Base-by-base conservation (phyloP, 75 land plant genomes). In the Pinus taeda region DNA sequence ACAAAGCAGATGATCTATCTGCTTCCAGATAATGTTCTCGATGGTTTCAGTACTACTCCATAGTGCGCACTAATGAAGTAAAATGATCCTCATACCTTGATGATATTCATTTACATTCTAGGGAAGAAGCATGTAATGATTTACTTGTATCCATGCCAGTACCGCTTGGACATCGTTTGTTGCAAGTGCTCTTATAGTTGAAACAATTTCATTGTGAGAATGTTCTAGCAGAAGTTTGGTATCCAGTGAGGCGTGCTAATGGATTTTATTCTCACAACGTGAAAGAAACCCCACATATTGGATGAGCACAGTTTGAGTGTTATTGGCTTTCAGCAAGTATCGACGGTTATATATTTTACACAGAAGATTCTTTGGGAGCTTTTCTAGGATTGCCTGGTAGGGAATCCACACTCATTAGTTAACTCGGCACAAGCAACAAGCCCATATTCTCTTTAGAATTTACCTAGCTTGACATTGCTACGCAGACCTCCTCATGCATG, bases 311-410 rank as follows among this genome's bases (percentile, higher is more conserved):
- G 78, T 55, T 71, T 77, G 29, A 79, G 77, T 56, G 82, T 96
- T 15, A 78, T 39, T 73, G 74, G 58, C 15, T 87, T 78, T 66
- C 66, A 87, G 15, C 71, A 57, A 22, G 67, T 81, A 18, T 87
- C 88, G 20, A 81, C 74, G 42, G 56, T 42, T 87, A 77, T 67
- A 69, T 56, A 13, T 87, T 87, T 58, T 65, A 81, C 3, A 74
- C 76, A 20, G 86, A 78, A 30, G 60, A 65, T 3, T 53, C 56
- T 13, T 67, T 59, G 1, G 80, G 74, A 36, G 73, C 39, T 17
- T 72, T 62, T 39, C 80, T 70, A 77, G 88, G 83, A 58, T 81
- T 87, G 42, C 87, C 87, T 14, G 88, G 87, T 12, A 83, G 88
- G 26, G 88, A 26, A 26, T 26, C 26, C 26, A 26, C 26, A 26